Conservation (phyloP, 257 asterid genomes). For the Solanum piurae region DNA sequence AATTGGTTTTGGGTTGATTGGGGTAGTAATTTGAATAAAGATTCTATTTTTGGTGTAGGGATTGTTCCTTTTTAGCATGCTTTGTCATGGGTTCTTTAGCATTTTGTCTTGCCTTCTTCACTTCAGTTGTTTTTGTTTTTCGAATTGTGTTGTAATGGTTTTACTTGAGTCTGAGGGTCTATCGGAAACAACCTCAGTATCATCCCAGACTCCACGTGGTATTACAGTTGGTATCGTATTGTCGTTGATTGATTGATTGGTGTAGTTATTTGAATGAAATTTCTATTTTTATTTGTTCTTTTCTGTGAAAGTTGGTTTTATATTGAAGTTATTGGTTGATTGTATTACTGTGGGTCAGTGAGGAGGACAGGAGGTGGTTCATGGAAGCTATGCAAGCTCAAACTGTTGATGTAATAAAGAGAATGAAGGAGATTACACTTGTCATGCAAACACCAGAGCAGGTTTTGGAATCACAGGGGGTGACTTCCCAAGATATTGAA, state of each 20-base stretch:
- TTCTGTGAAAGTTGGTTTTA: neutral
- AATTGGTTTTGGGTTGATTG: neutral
- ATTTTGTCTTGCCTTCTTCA: neutral
- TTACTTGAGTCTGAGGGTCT: neutral
- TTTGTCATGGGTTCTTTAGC: neutral
- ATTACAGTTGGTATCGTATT: neutral
- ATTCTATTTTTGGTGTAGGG: neutral
- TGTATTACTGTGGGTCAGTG: slow-evolving; percentile 26
- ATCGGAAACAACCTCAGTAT: neutral
- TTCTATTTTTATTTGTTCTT: neutral
- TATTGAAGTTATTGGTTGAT: neutral
- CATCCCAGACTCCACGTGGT: neutral
- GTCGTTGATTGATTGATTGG: neutral
- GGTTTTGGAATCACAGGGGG: slow-evolving; percentile 79
- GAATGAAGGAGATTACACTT: slow-evolving; percentile 85
- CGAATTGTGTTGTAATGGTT: neutral
- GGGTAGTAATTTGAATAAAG: neutral
- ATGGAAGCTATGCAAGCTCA: slow-evolving; percentile 96
- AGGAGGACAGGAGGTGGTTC: slow-evolving; percentile 87
- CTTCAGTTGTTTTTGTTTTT: neutral
- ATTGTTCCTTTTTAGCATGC: neutral
- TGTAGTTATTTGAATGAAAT: neutral
- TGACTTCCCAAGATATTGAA: slow-evolving; percentile 71
- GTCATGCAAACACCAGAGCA: slow-evolving; percentile 83
- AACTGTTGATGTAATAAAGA: slow-evolving; percentile 64